phyloP scores from a whole-genome alignment of 2,329 filamentous ascomycete species.

The Myotisia sp. region DNA sequence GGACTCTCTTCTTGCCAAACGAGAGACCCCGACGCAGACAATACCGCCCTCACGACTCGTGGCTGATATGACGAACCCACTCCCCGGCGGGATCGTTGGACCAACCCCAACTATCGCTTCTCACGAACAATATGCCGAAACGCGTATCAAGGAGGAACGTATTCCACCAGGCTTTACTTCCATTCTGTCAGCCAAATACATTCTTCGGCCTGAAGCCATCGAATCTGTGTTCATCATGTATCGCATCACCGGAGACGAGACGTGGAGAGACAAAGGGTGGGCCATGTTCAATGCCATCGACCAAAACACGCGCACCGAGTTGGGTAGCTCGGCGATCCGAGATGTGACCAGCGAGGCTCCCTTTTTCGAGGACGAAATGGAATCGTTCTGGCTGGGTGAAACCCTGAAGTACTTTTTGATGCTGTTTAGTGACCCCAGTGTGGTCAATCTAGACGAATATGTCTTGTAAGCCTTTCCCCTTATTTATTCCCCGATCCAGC shows the following conservation, averaged over 20 bases:
- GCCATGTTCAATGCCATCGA: constrained; percentile 65
- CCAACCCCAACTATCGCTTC: constrained; percentile 19
- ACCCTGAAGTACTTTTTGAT: constrained; percentile 88
- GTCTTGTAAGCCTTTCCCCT: constrained; percentile 39
- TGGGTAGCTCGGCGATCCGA: constrained; percentile 46
- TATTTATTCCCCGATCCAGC: constrained; percentile 57
- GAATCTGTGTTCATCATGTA: constrained; percentile 85
- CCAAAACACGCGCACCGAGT: constrained; percentile 48
- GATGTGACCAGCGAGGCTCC: constrained; percentile 39
- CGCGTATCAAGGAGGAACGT: constrained; percentile 29
- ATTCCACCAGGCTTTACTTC: constrained; percentile 30
- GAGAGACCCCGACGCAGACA: constrained; percentile 2
- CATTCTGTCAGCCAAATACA: constrained; percentile 22
- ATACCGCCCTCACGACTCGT: constrained; percentile 3
- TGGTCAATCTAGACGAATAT: constrained; percentile 53
- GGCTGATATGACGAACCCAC: constrained; percentile 1
- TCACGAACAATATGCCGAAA: constrained; percentile 27
- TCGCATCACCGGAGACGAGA: constrained; percentile 65
- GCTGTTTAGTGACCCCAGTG: constrained; percentile 53
- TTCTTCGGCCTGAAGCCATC: constrained; percentile 61
- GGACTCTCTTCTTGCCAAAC: constrained; percentile 1
- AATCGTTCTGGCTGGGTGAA: constrained; percentile 84
- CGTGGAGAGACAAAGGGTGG: constrained; percentile 73
- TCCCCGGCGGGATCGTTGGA: constrained; percentile 7
- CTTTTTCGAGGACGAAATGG: constrained; percentile 52